Percentiles rank a stretch among this genome's conserved stretches.
These are phyloP conservation scores for Aspergillus flavus DNA, from an alignment of 2,329 filamentous ascomycete genomes.

Conservation along the genomic window DNA sequence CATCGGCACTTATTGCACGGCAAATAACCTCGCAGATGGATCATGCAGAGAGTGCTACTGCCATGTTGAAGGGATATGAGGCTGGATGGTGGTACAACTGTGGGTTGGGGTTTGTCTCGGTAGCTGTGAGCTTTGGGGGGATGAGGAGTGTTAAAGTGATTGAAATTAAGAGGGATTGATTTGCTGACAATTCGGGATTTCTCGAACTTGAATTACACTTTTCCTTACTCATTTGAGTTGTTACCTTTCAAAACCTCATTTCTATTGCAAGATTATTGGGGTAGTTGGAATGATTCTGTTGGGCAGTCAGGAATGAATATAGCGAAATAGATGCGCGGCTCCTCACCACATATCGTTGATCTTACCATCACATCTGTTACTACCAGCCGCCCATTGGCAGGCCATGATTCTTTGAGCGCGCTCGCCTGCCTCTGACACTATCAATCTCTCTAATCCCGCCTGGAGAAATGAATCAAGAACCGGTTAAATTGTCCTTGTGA, in stretches of 20 bases:
- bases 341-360: neutral
- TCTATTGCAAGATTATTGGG: too few relatives aligned
- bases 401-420: neutral
- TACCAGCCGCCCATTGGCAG: neutral
- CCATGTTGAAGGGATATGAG: neutral
- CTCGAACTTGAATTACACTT: accelerated
- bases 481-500: accelerated
- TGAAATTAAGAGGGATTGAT: neutral
- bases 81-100: neutral
- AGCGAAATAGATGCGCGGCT: neutral
- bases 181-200: too few relatives aligned
- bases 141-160: neutral
- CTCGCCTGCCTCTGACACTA: neutral
- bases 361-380: neutral
- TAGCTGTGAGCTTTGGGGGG: neutral
- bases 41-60: neutral
- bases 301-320: neutral
- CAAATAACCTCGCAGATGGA: neutral
- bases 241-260: too few relatives aligned
- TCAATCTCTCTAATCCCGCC: accelerated
- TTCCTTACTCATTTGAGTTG: neutral
- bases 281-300: too few relatives aligned
- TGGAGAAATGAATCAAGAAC: neutral
- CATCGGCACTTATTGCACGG: neutral
- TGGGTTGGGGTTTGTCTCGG: neutral